These are phyloP conservation scores for Oenanthe javanica DNA, from an alignment of 140 eudicot genomes.

Conservation along the genomic window DNA sequence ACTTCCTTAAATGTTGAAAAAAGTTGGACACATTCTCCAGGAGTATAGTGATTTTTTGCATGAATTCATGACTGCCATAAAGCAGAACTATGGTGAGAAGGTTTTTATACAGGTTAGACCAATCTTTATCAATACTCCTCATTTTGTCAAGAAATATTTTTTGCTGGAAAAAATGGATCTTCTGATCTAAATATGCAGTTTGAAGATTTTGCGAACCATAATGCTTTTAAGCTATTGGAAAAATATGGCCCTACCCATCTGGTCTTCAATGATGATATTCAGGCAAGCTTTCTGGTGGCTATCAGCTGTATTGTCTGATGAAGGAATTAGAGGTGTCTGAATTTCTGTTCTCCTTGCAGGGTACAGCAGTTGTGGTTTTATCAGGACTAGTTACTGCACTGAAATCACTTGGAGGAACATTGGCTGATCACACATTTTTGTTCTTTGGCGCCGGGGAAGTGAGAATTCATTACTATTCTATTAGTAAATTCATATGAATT, in stretches of 20 bases:
- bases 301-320: neutral
- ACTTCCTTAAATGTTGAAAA: neutral
- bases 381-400: neutral
- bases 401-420: conserved; percentile 2
- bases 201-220: conserved; percentile 3
- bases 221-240: neutral
- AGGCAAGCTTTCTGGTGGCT: neutral
- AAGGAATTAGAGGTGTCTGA: neutral
- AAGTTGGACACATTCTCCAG: neutral
- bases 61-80: neutral
- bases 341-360: neutral
- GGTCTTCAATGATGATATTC: conserved; percentile 4
- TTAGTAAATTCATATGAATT: neutral
- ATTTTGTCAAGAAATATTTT: neutral
- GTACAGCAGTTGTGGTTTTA: conserved; percentile 1
- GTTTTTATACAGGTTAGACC: neutral
- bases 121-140: neutral
- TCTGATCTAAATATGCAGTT: neutral
- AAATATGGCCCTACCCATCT: conserved; percentile 2
- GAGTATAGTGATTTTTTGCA: neutral
- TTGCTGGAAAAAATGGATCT: neutral
- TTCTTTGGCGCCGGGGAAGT: conserved; percentile 4
- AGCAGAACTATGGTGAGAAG: neutral
- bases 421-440: conserved; percentile 3
- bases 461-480: neutral